Base-by-base conservation (phyloP, 73 alveolate species). In the Paraurostyla sp. region DNA sequence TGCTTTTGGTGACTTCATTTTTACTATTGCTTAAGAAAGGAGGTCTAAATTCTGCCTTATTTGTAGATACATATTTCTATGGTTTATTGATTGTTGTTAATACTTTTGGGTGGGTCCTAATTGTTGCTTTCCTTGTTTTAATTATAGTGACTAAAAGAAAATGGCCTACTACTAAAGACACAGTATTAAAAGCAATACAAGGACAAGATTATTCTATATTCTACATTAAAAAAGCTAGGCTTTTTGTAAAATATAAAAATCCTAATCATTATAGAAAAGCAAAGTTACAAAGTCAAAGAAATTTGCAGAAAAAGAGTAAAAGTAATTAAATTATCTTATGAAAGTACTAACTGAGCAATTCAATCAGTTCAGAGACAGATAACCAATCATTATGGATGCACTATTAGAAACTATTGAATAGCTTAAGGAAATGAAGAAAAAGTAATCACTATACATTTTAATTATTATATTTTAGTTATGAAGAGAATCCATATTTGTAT, bases 351-450 rank as follows among this genome's bases (percentile, higher is more conserved):
- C 56, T 3, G 59, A 80, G 3, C 41, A 80, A 45, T 80, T 41
- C 63, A 54, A 80, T 42, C 9, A 30, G 60, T 48, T 80, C 0
- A 80, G 63, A 29, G 71, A 80, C 25, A 9, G 60, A 52, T 22
- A 80, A 35, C 82, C 63, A 18, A 80, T 80, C 1, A 27, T 50
- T 4, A 15, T 32, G 22, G 63, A 51, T 35, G 59, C 90, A 22
- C 81, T 80, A 1, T 40, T 80, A 3, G 90, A 80, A 41, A 71
- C 33, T 9, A 80, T 80, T 4, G 90, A 80, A 13, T 18, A 57
- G 36, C 90, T 80, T 6, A 80, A 80, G 29, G 82, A 80, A 29
- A 30, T 80, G 80, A 80, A 76, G 62, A 76, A 50, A 33, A 76
- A 69, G 78, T 60, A 60, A 60, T 11, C 7, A 15, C 9, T 15